Base-by-base conservation (phyloP, 2,329 filamentous ascomycete genomes). In the Fusarium phyllophilum region DNA sequence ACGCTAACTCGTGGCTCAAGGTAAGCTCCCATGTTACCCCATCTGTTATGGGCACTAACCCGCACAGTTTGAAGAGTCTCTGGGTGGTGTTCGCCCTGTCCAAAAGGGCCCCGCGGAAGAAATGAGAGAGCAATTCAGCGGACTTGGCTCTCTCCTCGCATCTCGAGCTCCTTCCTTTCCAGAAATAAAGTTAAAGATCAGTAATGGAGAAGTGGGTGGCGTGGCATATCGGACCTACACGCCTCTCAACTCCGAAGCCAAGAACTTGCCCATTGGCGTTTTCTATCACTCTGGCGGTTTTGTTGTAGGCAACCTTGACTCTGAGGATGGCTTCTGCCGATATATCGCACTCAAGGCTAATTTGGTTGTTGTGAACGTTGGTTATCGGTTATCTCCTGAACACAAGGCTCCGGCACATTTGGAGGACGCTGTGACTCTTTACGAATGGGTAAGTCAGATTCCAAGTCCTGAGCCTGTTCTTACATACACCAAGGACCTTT, bases 391-490 rank as follows among this genome's bases (percentile, higher is more conserved):
- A 7, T 54, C 51, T 29, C 51, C 51, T 3, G 51, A 54, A 13
- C n/a, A 54, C 18, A 38, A 54, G 24, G 34, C 51, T 22, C 34
- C 51, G 4, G 20, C 24, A 5, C 51, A 54, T 54, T 22, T 54
- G 3, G 34, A 39, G 10, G 24, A 54, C 4, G 51, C 51, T 2
- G 34, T 29, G 10, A 3, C 24, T 29, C 14, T 54, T 22, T 54
- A 39, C 24, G 34, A 54, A 26, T 54, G 51, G 51, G 24, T 39
- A n/a, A 29, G 51, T 54, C 1, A 10, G 5, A 12, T 6, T 22
- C 0, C 17, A 6, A 10, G 17, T 2, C 14, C 22, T 31, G 17
- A 3, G 4, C 12, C 22, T 20, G 14, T 11, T 13, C 1, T 8
- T 3, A 10, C 4, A 9, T 17, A 6, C n/a, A 17, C 2, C 2